These are phyloP conservation scores for Hygrophila difformis DNA, from an alignment of 257 asterid species.

Conservation along the genomic window DNA sequence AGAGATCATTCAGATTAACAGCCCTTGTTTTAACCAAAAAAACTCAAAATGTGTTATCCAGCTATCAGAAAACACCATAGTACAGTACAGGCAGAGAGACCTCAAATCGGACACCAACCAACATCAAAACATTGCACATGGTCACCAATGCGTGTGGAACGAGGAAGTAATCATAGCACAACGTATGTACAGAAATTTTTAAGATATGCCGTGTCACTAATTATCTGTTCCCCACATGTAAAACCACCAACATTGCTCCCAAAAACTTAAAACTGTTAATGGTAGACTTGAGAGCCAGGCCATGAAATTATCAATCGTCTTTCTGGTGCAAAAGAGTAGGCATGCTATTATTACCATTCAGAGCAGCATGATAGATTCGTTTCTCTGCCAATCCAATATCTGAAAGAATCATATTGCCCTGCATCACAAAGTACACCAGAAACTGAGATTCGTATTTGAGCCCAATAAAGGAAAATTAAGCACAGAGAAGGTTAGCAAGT, in stretches of 20 bases:
- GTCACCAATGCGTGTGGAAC: constrained; percentile 13
- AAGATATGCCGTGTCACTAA: too few species aligned
- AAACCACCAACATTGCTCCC: constrained; percentile 24
- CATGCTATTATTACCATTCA: constrained; percentile 79
- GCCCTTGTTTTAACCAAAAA: constrained; percentile 4
- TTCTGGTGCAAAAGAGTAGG: constrained; percentile 85
- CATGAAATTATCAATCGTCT: constrained; percentile 68
- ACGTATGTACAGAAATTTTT: constrained; percentile 21
- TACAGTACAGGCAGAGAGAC: background rate
- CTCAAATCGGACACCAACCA: constrained; percentile 4
- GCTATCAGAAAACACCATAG: background rate
- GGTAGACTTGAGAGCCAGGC: constrained; percentile 40
- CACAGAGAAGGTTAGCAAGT: too few species aligned
- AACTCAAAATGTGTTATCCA: background rate
- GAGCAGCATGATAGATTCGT: constrained; percentile 82
- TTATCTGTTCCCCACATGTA: constrained; percentile 19
- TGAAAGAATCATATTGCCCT: constrained; percentile 69
- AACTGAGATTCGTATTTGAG: constrained; percentile 12
- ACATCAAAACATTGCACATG: constrained; percentile 15
- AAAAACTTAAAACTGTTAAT: constrained; percentile 18
- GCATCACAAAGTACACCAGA: constrained; percentile 28
- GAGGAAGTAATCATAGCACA: too few species aligned
- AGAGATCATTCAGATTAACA: constrained; percentile 53
- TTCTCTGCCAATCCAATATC: constrained; percentile 93
- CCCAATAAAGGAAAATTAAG: constrained; percentile 1